phyloP scores from a whole-genome alignment of 2,329 filamentous ascomycete species.

The Lizonia empirigonia region DNA sequence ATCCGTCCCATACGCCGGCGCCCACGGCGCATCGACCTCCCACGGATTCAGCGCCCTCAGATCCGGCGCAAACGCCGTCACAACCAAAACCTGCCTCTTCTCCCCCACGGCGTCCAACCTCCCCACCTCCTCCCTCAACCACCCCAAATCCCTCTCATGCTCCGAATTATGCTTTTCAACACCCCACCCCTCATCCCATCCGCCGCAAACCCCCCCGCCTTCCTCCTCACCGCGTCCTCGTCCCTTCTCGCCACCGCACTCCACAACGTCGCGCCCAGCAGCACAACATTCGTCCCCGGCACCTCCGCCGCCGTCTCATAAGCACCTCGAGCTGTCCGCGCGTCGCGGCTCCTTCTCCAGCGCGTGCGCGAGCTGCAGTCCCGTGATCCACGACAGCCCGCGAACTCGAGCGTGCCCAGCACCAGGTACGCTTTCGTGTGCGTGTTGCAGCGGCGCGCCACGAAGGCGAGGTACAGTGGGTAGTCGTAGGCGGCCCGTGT shows the following conservation, averaged over 20 bases:
- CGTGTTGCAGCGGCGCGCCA: slow-evolving; percentile 36
- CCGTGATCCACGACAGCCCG: slow-evolving; percentile 31
- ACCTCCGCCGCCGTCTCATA: slow-evolving; percentile 52
- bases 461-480: slow-evolving; percentile 38
- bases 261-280: slow-evolving; percentile 66
- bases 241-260: slow-evolving; percentile 54
- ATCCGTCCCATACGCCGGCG: slow-evolving; percentile 61
- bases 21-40: slow-evolving; percentile 55
- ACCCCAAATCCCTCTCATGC: slow-evolving; percentile 57
- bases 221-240: slow-evolving; percentile 49
- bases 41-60: slow-evolving; percentile 57
- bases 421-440: slow-evolving; percentile 40
- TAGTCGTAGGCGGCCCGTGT: slow-evolving; percentile 43
- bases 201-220: slow-evolving; percentile 60
- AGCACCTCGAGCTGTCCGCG: slow-evolving; percentile 53
- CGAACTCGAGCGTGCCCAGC: slow-evolving; percentile 38
- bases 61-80: slow-evolving; percentile 65
- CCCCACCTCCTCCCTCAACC: slow-evolving; percentile 52
- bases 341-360: slow-evolving; percentile 35
- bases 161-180: slow-evolving; percentile 56
- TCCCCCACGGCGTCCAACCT: slow-evolving; percentile 8
- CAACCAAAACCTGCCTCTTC: slow-evolving; percentile 52
- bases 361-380: slow-evolving; percentile 32
- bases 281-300: slow-evolving; percentile 51
- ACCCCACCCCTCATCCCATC: slow-evolving; percentile 57